Base-by-base conservation (phyloP, 257 asterid genomes). In the Solanum lignicaule region DNA sequence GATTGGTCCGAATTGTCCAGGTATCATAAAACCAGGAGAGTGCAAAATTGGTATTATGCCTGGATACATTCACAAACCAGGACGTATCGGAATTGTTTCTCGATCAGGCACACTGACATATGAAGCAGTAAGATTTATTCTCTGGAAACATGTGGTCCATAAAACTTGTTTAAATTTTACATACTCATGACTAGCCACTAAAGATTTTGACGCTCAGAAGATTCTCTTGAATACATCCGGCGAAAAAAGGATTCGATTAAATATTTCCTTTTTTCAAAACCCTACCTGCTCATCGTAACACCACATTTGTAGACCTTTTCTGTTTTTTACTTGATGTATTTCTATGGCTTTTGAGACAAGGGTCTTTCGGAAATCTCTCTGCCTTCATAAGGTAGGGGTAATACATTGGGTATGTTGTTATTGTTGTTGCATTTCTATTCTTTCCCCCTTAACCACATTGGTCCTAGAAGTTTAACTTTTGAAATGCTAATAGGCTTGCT, bases 11-110 rank as follows among this genome's bases (percentile, higher is more conserved):
- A 97, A 97, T 89, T 97, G 99, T 90, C 99, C 99, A 16, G 99
- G 99, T 74, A 97, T 97, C 86, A 97, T 95, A 92, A 97, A 97
- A 91, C 99, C 99, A 27, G 99, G 99, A 88, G 98, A 97, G 90
- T 97, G 99, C 92, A 97, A 97, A 89, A 97, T 95, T 31, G 99
- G 99, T 71, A 97, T 97, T 88, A 97, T 97, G 99, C 99, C 99
- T 36, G 99, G 99, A 87, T 95, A 97, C 93, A 97, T 97, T 90
- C 99, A 97, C 92, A 97, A 97, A 91, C 99, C 99, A 25, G 99
- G 99, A 31, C 98, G 98, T 62, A 88, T 95, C 41, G 99, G 99
- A 88, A 97, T 97, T 90, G 99, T 97, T 79, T 95, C 98, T 62
- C 93, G 98, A 85, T 95, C 98, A 62, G 98, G 98, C 86, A 95